Evolutionary conservation across 192 early-diverging fungal genomes (phyloP), one percentile per base, ranked within the genome.

Genomic region (Kickxella alabastrina): DNA sequence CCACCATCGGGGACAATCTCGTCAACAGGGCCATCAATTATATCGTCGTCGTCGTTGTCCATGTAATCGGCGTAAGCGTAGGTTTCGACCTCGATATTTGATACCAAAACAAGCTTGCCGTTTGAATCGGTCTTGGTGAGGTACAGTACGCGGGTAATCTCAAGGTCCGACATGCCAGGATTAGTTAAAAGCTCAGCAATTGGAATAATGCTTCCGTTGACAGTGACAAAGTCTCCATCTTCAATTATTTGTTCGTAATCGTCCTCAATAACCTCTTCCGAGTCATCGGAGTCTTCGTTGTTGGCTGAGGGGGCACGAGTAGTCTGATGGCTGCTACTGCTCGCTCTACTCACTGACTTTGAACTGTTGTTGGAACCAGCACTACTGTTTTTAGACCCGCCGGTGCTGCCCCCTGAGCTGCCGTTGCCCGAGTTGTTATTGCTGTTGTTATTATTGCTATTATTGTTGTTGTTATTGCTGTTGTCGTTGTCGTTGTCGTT

Each of bases 41-140:
- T n/a, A 12, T 48, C 32, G 46, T 23, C 31, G 15, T 48, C 46
- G 8, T 6, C 22, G 7, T 48, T 7, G 17, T 34, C 17, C 17
- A 21, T 18, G 22, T 48, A 48, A 31, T 48, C 46, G 21, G 46
- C 25, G 46, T 48, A 48, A 7, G 46, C 46, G 14, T 35, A 48
- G 0, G 46, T 48, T 15, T 48, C 29, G 14, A 48, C 46, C n/a
- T 48, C 46, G 3, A 48, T 32, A 22, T 48, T 26, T 1, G 46
- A 48, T 10, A 48, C 31, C 31, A 48, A 28, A 48, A 48, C 14
- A 15, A 48, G 9, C 17, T 48, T 48, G 18, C 46, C 46, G 32
- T 48, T 35, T 15, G 29, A 28, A 13, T 48, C 46, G 2, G 46
- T 48, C 32, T 35, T 5, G 18, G 46, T 48, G 15, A 48, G 15